Evolutionary conservation across 2,329 filamentous ascomycete genomes (phyloP).

Genomic region (Leptographium lundbergii): DNA sequence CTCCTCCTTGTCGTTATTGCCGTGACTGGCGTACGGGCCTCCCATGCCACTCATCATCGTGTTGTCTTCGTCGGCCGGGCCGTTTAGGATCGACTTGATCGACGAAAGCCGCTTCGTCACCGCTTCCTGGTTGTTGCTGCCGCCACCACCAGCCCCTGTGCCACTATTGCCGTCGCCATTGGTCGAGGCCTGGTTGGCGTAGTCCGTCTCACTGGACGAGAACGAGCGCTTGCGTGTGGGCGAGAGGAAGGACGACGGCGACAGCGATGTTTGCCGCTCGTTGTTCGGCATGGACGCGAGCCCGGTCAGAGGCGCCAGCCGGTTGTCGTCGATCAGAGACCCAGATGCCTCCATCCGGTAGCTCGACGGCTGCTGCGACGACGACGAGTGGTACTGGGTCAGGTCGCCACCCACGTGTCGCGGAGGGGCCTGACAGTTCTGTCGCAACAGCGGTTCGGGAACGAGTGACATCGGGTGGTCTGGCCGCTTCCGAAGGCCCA

Average conservation of each 20-base stretch:
- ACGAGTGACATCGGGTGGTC: conserved; percentile 33
- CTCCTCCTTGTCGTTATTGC: not conserved
- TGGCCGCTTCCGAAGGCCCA: conserved; percentile 40
- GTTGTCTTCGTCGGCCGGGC: conserved; percentile 23
- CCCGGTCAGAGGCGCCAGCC: conserved; percentile 42
- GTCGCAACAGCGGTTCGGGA: conserved; percentile 30
- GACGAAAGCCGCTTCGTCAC: conserved; percentile 55
- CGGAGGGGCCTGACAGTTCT: conserved; percentile 29
- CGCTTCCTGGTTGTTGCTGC: conserved; percentile 29
- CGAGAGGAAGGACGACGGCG: conserved; percentile 47
- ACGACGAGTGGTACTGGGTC: conserved; percentile 35
- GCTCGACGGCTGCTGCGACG: conserved; percentile 17
- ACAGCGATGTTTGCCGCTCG: conserved; percentile 45
- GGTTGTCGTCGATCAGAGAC: conserved; percentile 42
- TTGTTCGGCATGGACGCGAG: conserved; percentile 21
- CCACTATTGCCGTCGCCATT: not conserved
- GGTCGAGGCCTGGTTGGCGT: not conserved
- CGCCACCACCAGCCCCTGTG: conserved; percentile 6
- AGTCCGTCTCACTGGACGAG: conserved; percentile 44
- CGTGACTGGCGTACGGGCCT: conserved; percentile 3
- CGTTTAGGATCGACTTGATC: conserved; percentile 65
- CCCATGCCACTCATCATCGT: conserved; percentile 9
- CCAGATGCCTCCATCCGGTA: conserved; percentile 26
- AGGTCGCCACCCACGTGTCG: conserved; percentile 28
- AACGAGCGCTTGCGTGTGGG: conserved; percentile 55